Evolutionary conservation across 1,284 basidiomycete species (phyloP), one percentile per base, ranked within the genome.

Genomic region (Naganishia sp.): DNA sequence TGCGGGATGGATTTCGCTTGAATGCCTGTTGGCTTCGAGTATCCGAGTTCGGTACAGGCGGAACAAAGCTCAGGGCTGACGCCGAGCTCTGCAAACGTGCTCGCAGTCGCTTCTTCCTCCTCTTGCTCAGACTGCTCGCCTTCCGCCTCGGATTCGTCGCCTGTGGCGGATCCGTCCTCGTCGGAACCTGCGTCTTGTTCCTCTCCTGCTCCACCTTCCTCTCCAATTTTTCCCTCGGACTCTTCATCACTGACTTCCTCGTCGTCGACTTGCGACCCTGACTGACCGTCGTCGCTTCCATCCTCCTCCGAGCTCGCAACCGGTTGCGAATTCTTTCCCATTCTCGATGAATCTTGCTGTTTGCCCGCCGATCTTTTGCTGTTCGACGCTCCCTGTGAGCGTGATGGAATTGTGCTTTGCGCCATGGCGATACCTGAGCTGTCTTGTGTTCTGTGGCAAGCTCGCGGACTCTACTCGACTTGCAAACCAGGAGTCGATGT

Each of bases 11-110:
- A 84, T 73, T 94, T 87, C 17, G 84, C 82, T 80, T 99, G 96
- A 72, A 99, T 99, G 66, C 91, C 89, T 10, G 95, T 96, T 0
- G 96, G 96, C 62, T 84, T 83, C 70, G 86, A 94, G 85, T 88
- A 99, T 60, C 88, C 87, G 65, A 99, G 82, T 67, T 89, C 86
- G 55, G 87, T 84, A 66, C 97, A 87, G 2, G 94, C 90, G 73
- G 92, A 85, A 62, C 97, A 88, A 4, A 99, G 85, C 65, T 93
- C 91, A 43, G 90, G 86, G 68, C 94, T 94, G 60, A 99, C 83
- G 31, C 94, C 94, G 35, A 99, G 86, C 46, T 80, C 80, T 35
- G 79, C 76, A 70, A 86, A 86, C 0, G 83, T 81, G 2, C 23
- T 25, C 13, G 32, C 10, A 18, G 54, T 39, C 18, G 17, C 42